Evolutionary conservation across 257 asterid species (phyloP), one percentile per base, ranked within the genome.

Genomic region (Solanum verrucosum): DNA sequence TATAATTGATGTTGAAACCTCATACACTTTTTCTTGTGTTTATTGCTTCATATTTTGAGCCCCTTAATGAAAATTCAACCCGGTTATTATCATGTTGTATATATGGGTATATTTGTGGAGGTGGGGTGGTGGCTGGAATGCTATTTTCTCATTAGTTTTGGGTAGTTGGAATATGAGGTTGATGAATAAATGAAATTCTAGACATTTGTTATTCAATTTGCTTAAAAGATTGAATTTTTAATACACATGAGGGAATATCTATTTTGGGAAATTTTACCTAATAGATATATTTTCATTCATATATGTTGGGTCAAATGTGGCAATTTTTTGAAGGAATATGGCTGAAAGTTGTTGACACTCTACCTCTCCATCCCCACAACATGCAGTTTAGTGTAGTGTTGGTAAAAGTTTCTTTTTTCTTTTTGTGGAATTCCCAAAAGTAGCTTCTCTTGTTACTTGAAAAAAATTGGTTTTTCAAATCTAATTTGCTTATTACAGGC

Each of bases 11-110:
- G 31, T 63, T 9, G 31, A 23, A 23, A 1, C 14, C 14, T 23
- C 0, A 4, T 60, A 0, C 0, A 0, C 31, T 0, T 63, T n/a
- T 63, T 63, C 29, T 23, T 63, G 70, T 63, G 31, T 63, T 63
- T 63, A 63, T 0, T 63, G 6, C 7, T 60, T 60, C 29, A 63
- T 63, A 63, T 63, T 21, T 63, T 63, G 29, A 63, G 6, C 14
- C 31, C 6, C 14, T 63, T 63, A 9, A 11, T 9, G 7, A 63
- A 63, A 63, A 63, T 63, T 0, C 3, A 1, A 11, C 15, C 3
- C 0, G 1, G 3, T 63, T 63, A 63, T 23, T 63, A 10, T 9
- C 29, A 60, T 23, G 29, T 60, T 21, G 27, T 59, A 21, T 56
- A 21, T 59, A 59, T 20, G 68, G 68, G 68, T 59, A 59, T 59